Base-by-base conservation (phyloP, 306 rosid species). In the Hylodesmum podocarpum region DNA sequence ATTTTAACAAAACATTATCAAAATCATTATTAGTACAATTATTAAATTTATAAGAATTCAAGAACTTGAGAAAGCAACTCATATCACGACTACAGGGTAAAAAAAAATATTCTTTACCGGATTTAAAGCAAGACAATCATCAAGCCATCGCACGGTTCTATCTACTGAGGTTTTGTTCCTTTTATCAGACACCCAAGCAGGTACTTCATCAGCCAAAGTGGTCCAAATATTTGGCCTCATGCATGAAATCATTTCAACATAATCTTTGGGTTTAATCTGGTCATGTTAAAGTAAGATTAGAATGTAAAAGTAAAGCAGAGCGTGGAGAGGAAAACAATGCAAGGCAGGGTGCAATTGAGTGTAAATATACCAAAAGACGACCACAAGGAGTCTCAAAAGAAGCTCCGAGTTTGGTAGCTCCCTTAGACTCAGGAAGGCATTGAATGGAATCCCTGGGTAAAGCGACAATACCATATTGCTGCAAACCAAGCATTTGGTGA, bases 131-230 rank as follows among this genome's bases (percentile, higher is more conserved):
- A 92, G 82, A 90, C 97, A 95, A 78, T 92, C 96, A 57, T 92
- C 98, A 73, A 95, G 92, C 99, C 99, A 95, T 71, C 75, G 88
- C 67, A 95, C 51, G 71, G 99, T 92, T 75, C 99, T 89, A 84
- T 95, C 97, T 58, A 92, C 97, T 0, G 99, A 90, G 75, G 87
- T 83, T 77, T 14, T 86, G 87, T 90, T 92, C 85, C 99, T 92
- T 87, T 92, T 90, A 31, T 83, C 81, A 19, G 92, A 73, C 36
- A 89, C 99, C 97, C 97, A 92, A 27, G 93, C 84, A 55, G 99
- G 97, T 31, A 92, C 97, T 77, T 95, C 99, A 73, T 95, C 97
- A 28, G 97, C 93, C 93, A 95, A 85, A 83, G 92, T 59, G 14
- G 83, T 91, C 99, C 99, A 95, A 59, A 90, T 70, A 58, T 92